Evolutionary conservation across 345 rosid genomes (phyloP).

Genomic region (Pseudoturritis turrita): DNA sequence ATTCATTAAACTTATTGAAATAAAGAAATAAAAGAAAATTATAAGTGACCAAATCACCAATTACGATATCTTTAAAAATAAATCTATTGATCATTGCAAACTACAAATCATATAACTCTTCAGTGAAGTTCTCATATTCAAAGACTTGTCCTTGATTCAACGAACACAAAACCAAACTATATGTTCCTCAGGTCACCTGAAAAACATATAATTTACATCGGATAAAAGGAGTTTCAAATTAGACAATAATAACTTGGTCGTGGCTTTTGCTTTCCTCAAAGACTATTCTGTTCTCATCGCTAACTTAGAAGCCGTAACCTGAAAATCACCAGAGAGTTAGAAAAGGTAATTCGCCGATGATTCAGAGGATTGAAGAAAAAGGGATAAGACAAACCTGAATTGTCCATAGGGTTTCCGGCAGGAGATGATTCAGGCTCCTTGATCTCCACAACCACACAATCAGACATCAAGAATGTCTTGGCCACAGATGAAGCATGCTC

Average conservation of each 20-base stretch:
- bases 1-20: neutral
- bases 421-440: slow-evolving; percentile 71
- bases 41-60: neutral
- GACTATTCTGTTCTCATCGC: slow-evolving; percentile 2
- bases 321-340: slow-evolving; percentile 2
- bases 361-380: neutral
- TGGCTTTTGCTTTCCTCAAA: slow-evolving; percentile 10
- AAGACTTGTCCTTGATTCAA: neutral
- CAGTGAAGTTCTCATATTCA: neutral
- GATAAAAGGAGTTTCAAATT: neutral
- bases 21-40: neutral
- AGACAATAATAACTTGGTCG: neutral
- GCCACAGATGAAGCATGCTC: slow-evolving; percentile 95
- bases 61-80: neutral
- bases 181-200: slow-evolving; percentile 4
- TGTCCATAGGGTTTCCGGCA: slow-evolving; percentile 85
- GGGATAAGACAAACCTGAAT: slow-evolving; percentile 19
- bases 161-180: neutral
- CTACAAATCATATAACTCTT: neutral
- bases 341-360: neutral
- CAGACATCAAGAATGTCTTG: slow-evolving; percentile 95
- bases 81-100: neutral
- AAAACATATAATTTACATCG: slow-evolving; percentile 15
- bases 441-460: slow-evolving; percentile 93
- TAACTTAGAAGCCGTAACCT: slow-evolving; percentile 17